Evolutionary conservation across 176 grass and related monocot species (phyloP).

Genomic region (Rhynchospora breviuscula): DNA sequence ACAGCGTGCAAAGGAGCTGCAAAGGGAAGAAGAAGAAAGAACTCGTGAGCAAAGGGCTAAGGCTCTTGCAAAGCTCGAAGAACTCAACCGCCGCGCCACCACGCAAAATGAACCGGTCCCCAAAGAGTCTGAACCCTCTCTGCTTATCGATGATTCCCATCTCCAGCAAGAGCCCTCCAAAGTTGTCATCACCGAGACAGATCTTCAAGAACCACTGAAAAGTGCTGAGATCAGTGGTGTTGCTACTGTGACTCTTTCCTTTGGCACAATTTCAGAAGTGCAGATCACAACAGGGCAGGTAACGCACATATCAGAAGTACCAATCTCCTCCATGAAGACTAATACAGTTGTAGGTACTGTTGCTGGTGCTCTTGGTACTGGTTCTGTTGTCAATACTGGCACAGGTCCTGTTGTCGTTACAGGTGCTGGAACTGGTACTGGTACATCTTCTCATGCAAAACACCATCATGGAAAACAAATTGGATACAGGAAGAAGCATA

Average conservation of each 20-base stretch:
- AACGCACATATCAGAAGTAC: slow-evolving; percentile 17
- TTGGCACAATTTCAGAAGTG: slow-evolving; percentile 23
- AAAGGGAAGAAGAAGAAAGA: slow-evolving; percentile 86
- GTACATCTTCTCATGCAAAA: slow-evolving; percentile 22
- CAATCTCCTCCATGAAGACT: background rate
- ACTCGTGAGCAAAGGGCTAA: slow-evolving; percentile 83
- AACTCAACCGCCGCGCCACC: slow-evolving; percentile 64
- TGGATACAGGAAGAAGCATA: slow-evolving; percentile 60
- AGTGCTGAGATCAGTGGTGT: slow-evolving; percentile 5
- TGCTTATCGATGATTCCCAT: background rate
- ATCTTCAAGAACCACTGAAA: background rate
- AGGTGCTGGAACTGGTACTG: background rate
- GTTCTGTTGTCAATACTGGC: background rate
- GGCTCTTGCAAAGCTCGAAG: slow-evolving; percentile 89
- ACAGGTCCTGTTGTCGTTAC: background rate
- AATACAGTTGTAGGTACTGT: background rate
- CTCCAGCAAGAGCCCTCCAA: background rate
- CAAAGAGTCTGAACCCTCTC: background rate
- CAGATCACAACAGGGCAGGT: slow-evolving; percentile 18
- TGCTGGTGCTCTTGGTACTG: background rate
- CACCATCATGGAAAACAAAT: slow-evolving; percentile 34
- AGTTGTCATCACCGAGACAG: background rate
- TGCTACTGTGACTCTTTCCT: slow-evolving; percentile 20
- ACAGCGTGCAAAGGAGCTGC: slow-evolving; percentile 73
- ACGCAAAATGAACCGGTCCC: slow-evolving; percentile 1